Base-by-base conservation (phyloP, 805 yeast species). In the Cyberlindnera meyerae region DNA sequence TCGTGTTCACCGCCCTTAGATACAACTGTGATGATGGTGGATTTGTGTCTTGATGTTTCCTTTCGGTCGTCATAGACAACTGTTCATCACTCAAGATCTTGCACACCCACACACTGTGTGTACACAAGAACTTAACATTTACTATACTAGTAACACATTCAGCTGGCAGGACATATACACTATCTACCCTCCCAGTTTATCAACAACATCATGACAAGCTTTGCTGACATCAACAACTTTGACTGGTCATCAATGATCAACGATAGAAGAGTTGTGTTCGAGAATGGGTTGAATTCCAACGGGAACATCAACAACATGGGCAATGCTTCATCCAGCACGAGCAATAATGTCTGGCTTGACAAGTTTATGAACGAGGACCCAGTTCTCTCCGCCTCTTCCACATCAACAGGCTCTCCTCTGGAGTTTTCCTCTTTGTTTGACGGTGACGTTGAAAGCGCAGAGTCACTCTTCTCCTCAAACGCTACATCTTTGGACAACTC, bases 401-500 rank as follows among this genome's bases (percentile, higher is more conserved):
- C 50, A 4, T 30, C 48, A 5, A 39, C 51, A 1, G 45, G 44
- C 1, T 53, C 58, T 8, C 58, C 58, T 11, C 29, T 53, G 33
- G 57, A 53, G 36, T 53, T 53, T 33, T 50, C 55, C 3, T 50
- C 58, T 1, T 30, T 53, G 26, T 53, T 53, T 33, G 58, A 53
- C 26, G 38, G 45, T 27, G 44, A 40, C 6, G 31, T 26, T 12
- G 44, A 42, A 13, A 28, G 34, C 16, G 39, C 36, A 4, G 48
- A 44, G 18, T 44, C 48, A 8, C 22, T 53, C n/a, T 49, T 53
- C 33, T 47, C 55, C 3, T 54, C 59, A 15, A 44, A 47, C 12
- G 43, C 37, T 8, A 57, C 55, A n/a, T 43, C 51, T 5, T 32
- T 56, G 5, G 54, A 50, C 27, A 57, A 55, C 28, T 55, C 61